A percentile compares a stretch with the other conserved stretches of the same genome.
Conservation (phyloP, 129 eudicot genomes). For the Helianthus annuus region DNA sequence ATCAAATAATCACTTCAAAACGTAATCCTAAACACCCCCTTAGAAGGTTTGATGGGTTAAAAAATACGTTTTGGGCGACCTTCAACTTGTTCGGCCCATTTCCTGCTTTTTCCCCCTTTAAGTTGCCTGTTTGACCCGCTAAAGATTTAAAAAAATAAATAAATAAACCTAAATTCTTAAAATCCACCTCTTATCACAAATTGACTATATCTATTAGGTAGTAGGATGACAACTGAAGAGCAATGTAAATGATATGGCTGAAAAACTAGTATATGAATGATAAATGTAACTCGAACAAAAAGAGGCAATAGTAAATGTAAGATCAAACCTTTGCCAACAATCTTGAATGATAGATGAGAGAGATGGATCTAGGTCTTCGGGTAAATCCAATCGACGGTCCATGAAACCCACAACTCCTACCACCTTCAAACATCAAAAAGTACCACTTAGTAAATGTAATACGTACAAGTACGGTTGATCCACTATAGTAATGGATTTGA, state of each 20-base stretch:
- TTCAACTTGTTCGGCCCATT: too few species aligned
- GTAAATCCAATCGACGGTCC: conserved; percentile 83
- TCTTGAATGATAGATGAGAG: conserved; percentile 65
- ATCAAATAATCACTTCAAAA: too few species aligned
- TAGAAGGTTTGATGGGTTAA: too few species aligned
- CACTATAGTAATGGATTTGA: not conserved
- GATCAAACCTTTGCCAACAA: conserved; percentile 80
- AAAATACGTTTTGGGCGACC: too few species aligned
- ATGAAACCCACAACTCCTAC: conserved; percentile 91
- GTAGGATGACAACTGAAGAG: conserved; percentile 6
- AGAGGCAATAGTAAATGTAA: not conserved
- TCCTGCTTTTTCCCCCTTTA: too few species aligned
- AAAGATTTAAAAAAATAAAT: not conserved
- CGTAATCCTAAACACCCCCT: too few species aligned
- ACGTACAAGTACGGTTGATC: not conserved
- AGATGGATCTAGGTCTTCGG: conserved; percentile 58
- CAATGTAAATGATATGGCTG: not conserved
- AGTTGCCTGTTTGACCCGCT: not conserved
- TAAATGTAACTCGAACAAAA: not conserved
- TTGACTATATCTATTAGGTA: not conserved
- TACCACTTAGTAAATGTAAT: not conserved
- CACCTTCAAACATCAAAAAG: conserved; percentile 41
- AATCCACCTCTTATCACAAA: too few species aligned
- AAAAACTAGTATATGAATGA: not conserved
- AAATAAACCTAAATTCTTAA: not conserved